These are phyloP conservation scores for Sindora glabra DNA, from an alignment of 306 rosid genomes.

Conservation along the genomic window DNA sequence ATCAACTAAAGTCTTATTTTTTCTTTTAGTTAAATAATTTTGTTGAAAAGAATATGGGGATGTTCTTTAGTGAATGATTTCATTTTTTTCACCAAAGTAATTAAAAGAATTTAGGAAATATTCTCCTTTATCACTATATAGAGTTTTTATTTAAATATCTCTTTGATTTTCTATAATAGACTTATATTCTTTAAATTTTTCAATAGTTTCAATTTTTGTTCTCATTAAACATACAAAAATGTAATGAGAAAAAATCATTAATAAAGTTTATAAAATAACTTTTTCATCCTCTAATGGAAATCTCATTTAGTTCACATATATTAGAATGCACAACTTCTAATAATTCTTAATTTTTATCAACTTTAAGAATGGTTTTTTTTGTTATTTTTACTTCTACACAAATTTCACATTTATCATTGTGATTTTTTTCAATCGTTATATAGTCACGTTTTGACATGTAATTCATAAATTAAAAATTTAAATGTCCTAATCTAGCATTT, in stretches of 20 bases:
- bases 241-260: not conserved
- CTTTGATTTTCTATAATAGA: not conserved
- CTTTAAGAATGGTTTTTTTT: not conserved
- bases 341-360: not conserved
- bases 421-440: not conserved
- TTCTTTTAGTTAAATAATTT: not conserved
- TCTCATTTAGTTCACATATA: not conserved
- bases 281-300: not conserved
- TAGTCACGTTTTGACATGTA: not conserved
- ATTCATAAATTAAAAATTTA: not conserved
- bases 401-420: not conserved
- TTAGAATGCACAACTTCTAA: not conserved
- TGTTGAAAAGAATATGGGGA: too few species aligned
- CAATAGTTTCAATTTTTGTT: not conserved
- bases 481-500: not conserved
- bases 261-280: not conserved
- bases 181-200: not conserved
- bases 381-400: not conserved
- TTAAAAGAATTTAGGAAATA: not conserved
- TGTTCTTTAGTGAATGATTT: too few species aligned
- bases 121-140: not conserved
- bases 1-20: not conserved
- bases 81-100: too few species aligned
- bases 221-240: not conserved
- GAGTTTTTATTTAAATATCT: not conserved